phyloP scores from a whole-genome alignment of 805 yeast genomes.

The Barnettozyma vustinii region DNA sequence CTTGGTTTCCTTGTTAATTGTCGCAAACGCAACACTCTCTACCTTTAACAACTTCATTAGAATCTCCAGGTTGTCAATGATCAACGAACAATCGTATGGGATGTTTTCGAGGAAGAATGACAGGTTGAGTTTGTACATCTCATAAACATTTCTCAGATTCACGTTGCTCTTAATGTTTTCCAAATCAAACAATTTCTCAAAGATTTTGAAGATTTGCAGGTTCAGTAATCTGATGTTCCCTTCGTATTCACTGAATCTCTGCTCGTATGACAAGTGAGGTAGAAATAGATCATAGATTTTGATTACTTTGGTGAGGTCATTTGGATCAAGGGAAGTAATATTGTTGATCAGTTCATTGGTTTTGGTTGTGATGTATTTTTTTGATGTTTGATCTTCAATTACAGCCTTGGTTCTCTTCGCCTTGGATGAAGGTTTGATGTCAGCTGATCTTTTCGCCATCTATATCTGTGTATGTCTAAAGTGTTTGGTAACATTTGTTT shows the following conservation, averaged over 20 bases:
- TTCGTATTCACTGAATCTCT: constrained; percentile 17
- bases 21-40: constrained; percentile 51
- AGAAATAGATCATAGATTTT: constrained; percentile 20
- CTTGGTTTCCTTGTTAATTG: constrained; percentile 27
- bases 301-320: constrained; percentile 8
- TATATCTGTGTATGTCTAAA: constrained; percentile 1
- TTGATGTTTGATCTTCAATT: constrained; percentile 7
- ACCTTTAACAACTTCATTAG: constrained; percentile 48
- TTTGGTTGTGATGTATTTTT: constrained; percentile 11
- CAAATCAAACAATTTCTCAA: constrained; percentile 19
- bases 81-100: constrained; percentile 38
- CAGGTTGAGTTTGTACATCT: constrained; percentile 42
- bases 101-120: constrained; percentile 36
- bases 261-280: constrained; percentile 17
- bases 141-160: constrained; percentile 62
- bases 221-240: constrained; percentile 17
- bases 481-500: background rate
- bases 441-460: constrained; percentile 15
- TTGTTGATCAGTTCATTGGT: constrained; percentile 9
- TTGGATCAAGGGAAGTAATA: constrained; percentile 4
- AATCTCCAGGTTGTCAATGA: constrained; percentile 50
- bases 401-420: constrained; percentile 5
- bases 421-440: constrained; percentile 1
- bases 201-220: constrained; percentile 19
- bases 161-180: constrained; percentile 26